Conservation (phyloP, 371 early-diverging fungal species). For the Saksenaea vasiformis region DNA sequence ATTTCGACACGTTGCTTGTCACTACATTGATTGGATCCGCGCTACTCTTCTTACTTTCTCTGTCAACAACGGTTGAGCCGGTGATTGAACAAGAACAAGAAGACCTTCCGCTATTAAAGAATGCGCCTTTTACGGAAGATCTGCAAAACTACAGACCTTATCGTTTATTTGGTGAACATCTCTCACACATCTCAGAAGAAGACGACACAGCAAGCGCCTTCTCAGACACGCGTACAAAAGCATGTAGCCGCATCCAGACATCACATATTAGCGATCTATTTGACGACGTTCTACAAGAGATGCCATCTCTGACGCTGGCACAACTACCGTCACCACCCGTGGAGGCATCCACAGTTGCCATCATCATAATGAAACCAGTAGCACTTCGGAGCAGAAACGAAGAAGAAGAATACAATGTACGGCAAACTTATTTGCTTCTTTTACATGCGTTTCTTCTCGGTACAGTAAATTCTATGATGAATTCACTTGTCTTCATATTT, state of each 20-base stretch:
- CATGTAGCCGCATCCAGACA: not conserved
- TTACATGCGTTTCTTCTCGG: conserved; percentile 11
- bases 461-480: conserved; percentile 17
- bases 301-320: conserved; percentile 22
- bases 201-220: conserved; percentile 2
- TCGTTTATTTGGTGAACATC: conserved; percentile 19
- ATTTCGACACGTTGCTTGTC: conserved; percentile 48
- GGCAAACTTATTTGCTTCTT: conserved; percentile 11
- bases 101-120: conserved; percentile 24
- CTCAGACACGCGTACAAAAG: not conserved
- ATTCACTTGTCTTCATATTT: conserved; percentile 17
- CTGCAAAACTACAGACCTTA: conserved; percentile 19
- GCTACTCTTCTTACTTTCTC: conserved; percentile 33
- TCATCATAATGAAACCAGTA: conserved; percentile 1
- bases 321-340: conserved; percentile 18
- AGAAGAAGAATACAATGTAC: not conserved
- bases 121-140: not conserved
- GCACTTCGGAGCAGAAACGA: conserved; percentile 1
- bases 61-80: conserved; percentile 35
- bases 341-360: conserved; percentile 21
- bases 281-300: not conserved
- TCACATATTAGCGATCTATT: not conserved
- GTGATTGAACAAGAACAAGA: conserved; percentile 13
- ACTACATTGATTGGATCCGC: conserved; percentile 36
- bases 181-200: conserved; percentile 29